Percentiles rank a stretch among this genome's conserved stretches.
These are phyloP conservation scores for Ligustrum vulgare DNA, from an alignment of 257 asterid genomes.

Conservation along the genomic window DNA sequence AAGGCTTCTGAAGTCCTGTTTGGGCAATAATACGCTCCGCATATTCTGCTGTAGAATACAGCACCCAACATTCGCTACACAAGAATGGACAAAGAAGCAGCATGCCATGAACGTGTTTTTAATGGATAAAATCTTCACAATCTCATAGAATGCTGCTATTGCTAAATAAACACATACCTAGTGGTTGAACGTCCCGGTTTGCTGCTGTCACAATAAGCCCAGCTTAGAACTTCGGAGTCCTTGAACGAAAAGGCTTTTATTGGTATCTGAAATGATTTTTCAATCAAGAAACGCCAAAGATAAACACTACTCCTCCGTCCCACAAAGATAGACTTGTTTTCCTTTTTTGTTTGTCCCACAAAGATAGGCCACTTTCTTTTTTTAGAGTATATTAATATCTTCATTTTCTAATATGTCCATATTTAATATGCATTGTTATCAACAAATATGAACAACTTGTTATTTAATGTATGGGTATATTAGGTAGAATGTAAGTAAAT, in stretches of 20 bases:
- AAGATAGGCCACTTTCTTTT: too few species aligned
- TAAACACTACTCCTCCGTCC: too few species aligned
- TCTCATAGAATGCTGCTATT: not conserved
- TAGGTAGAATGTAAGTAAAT: too few species aligned
- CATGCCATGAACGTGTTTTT: not conserved
- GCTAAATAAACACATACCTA: slow-evolving; percentile 40
- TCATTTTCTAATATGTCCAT: too few species aligned
- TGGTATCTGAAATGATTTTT: slow-evolving; percentile 49
- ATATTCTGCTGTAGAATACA: slow-evolving; percentile 81
- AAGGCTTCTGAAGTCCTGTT: slow-evolving; percentile 74
- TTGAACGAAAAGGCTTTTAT: slow-evolving; percentile 62
- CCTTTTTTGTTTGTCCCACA: too few species aligned
- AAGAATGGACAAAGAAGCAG: not conserved
- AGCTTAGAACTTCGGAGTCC: slow-evolving; percentile 67
- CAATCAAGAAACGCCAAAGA: slow-evolving; percentile 12
- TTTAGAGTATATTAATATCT: too few species aligned
- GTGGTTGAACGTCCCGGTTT: slow-evolving; percentile 73
- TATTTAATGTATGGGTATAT: too few species aligned
- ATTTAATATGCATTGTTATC: too few species aligned
- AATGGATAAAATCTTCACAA: slow-evolving; percentile 12
- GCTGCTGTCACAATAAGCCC: slow-evolving; percentile 85
- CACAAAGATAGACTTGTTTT: too few species aligned
- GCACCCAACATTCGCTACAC: slow-evolving; percentile 79
- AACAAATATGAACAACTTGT: too few species aligned
- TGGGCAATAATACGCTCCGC: slow-evolving; percentile 64